A percentile compares a stretch with the other conserved stretches of the same genome.
Conservation (phyloP, 1,284 basidiomycete species). For the Sporisorium sorghi region DNA sequence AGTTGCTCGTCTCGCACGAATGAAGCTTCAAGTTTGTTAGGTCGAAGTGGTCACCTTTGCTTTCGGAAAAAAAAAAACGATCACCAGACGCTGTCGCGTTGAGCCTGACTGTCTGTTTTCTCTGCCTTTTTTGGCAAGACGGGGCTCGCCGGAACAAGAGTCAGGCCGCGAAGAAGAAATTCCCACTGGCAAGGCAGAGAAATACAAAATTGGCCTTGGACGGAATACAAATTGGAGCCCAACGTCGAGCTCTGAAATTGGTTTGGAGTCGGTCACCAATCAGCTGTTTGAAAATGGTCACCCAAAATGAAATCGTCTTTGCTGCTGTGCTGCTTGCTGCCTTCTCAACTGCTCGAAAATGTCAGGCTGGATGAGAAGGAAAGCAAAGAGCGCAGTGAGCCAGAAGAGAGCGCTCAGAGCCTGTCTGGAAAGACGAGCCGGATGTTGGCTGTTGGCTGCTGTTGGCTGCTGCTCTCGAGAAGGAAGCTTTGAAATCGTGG, state of each 20-base stretch:
- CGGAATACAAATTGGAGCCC: constrained; percentile 5
- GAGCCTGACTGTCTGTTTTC: background rate
- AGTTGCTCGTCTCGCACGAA: constrained; percentile 29
- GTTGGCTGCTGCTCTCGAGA: background rate
- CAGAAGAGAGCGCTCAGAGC: background rate
- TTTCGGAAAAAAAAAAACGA: no score
- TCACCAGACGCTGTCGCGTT: constrained; percentile 34
- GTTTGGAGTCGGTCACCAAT: constrained; percentile 21
- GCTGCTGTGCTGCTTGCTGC: constrained; percentile 8
- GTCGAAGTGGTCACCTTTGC: background rate
- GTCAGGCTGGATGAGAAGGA: constrained; percentile 15
- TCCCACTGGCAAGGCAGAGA: background rate
- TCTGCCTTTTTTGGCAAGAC: constrained; percentile 9
- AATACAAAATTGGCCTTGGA: background rate
- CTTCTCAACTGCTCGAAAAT: background rate
- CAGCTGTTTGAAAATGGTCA: constrained; percentile 35
- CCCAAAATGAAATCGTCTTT: background rate
- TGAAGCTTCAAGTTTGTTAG: constrained; percentile 2
- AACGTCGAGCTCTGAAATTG: constrained; percentile 4
- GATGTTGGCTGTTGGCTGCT: background rate
- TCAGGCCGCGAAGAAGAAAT: constrained; percentile 4
- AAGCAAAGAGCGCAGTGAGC: constrained; percentile 7
- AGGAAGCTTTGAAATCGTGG: constrained; percentile 17
- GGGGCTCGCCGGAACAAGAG: constrained; percentile 36
- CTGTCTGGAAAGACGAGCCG: background rate